Evolutionary conservation across 768 basidiomycete species (phyloP), one percentile per base, ranked within the genome.

Genomic region (Naematelia encephala): DNA sequence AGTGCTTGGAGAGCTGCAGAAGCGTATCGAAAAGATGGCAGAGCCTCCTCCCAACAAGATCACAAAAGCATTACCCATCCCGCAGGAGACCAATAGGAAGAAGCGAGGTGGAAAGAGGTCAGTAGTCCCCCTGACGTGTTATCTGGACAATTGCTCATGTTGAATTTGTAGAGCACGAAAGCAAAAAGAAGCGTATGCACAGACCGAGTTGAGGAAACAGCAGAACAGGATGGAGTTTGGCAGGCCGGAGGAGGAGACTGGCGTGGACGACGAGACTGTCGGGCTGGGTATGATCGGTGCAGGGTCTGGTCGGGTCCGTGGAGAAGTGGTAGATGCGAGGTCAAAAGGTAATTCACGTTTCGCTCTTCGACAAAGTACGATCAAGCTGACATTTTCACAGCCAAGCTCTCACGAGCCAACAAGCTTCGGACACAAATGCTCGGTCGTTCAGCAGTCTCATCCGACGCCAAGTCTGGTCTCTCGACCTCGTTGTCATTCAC

Each of bases 151-250:
- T 47, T 47, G n/a, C 46, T 26, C 10, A 47, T 21, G 5, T 47
- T 47, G 39, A 43, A 10, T 47, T 21, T 47, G 2, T 63, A 96
- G 93, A 5, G 96, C 94, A 0, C 86, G 96, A 47, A 94, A 97
- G 75, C 89, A 91, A n/a, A 99, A 99, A 74, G 96, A 98, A 78
- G 92, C 91, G 0, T 93, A 93, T 71, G 92, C 91, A 3, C 89
- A 91, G 78, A 98, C 96, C 1, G 96, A 99, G 75, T 81, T 99
- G 46, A 86, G 92, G 62, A 98, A 98, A 78, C 81, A 96, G 63
- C 94, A 98, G 79, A 99, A 99, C 76, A 85, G 96, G 48, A 89
- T 98, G 88, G 85, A 82, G 56, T 98, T 99, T 69, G 96, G 94
- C 43, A 87, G 94, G 77, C 88, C 87, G 0, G 96, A 98, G 72